Conservation (phyloP, 2,329 filamentous ascomycete genomes). For the Colletotrichum sp. region DNA sequence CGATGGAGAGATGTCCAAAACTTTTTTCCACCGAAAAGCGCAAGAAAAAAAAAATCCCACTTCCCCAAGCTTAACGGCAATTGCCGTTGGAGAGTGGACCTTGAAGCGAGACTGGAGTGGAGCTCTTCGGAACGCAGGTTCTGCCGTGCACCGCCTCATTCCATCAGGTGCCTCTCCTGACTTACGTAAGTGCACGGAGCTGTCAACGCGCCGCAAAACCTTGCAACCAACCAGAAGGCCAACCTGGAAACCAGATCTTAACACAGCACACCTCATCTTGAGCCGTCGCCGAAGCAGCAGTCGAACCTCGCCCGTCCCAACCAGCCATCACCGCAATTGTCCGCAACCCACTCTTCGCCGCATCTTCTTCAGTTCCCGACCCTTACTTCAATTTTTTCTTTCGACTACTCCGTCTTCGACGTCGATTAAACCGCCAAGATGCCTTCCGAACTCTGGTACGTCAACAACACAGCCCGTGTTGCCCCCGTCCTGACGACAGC, state of each 20-base stretch:
- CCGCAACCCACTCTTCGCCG: slow-evolving; percentile 18
- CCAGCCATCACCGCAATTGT: slow-evolving; percentile 9
- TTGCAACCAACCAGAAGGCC: slow-evolving; percentile 40
- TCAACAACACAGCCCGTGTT: slow-evolving; percentile 39
- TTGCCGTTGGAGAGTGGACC: slow-evolving; percentile 3
- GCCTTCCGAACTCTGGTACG: slow-evolving; percentile 83
- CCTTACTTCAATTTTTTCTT: background rate
- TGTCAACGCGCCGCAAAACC: slow-evolving; percentile 44
- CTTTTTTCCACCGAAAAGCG: background rate
- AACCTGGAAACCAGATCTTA: slow-evolving; percentile 43
- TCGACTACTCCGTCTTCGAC: slow-evolving; percentile 18
- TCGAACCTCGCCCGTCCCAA: slow-evolving; percentile 11
- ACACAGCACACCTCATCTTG: slow-evolving; percentile 23
- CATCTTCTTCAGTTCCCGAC: slow-evolving; percentile 8
- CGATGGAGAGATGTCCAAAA: background rate
- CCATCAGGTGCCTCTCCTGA: background rate
- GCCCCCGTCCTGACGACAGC: slow-evolving; percentile 30
- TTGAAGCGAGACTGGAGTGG: background rate
- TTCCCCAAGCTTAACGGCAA: slow-evolving; percentile 8
- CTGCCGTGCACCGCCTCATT: slow-evolving; percentile 6
- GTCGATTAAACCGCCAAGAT: slow-evolving; percentile 58
- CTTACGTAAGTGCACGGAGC: slow-evolving; percentile 20
- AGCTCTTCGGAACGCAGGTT: background rate
- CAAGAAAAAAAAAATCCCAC: slow-evolving; percentile 22
- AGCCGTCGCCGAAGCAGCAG: slow-evolving; percentile 20